Percentiles rank a stretch among this genome's conserved stretches.
phyloP scores from a whole-genome alignment of 352 stramenopile genomes.

The Globisporangium barbulae region DNA sequence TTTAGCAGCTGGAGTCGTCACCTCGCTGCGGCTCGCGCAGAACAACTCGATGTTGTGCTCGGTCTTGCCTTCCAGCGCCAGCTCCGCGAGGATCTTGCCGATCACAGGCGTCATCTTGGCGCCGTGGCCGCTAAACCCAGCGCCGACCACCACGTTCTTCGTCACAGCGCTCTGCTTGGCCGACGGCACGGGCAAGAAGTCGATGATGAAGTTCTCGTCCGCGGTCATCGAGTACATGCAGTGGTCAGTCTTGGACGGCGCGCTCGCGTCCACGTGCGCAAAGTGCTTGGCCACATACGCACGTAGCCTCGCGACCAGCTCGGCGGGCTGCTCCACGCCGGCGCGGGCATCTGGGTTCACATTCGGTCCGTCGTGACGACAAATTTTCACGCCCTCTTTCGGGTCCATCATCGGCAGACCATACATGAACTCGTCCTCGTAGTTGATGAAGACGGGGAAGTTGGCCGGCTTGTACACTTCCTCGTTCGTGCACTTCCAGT shows the following conservation, averaged over 20 bases:
- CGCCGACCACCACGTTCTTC: slow-evolving; percentile 61
- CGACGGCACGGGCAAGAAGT: slow-evolving; percentile 27
- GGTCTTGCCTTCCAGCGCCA: slow-evolving; percentile 51
- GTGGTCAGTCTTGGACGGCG: slow-evolving; percentile 37
- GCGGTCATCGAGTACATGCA: slow-evolving; percentile 87
- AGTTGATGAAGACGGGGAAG: slow-evolving; percentile 72
- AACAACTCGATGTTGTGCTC: slow-evolving; percentile 44
- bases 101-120: slow-evolving; percentile 87
- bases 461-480: slow-evolving; percentile 38
- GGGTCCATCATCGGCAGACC: slow-evolving; percentile 44
- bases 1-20: not conserved
- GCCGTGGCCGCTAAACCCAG: slow-evolving; percentile 79
- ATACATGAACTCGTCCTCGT: slow-evolving; percentile 47
- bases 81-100: slow-evolving; percentile 70
- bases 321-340: slow-evolving; percentile 28
- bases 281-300: slow-evolving; percentile 44
- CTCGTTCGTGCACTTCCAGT: slow-evolving; percentile 45
- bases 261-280: slow-evolving; percentile 42
- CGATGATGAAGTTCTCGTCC: slow-evolving; percentile 77
- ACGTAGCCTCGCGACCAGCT: slow-evolving; percentile 24
- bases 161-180: slow-evolving; percentile 1
- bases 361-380: slow-evolving; percentile 44
- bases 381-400: slow-evolving; percentile 70
- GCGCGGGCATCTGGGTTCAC: slow-evolving; percentile 46
- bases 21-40: slow-evolving; percentile 15